Base-by-base conservation (phyloP, 2,329 filamentous ascomycete species). In the Mycosphaerella sp. region DNA sequence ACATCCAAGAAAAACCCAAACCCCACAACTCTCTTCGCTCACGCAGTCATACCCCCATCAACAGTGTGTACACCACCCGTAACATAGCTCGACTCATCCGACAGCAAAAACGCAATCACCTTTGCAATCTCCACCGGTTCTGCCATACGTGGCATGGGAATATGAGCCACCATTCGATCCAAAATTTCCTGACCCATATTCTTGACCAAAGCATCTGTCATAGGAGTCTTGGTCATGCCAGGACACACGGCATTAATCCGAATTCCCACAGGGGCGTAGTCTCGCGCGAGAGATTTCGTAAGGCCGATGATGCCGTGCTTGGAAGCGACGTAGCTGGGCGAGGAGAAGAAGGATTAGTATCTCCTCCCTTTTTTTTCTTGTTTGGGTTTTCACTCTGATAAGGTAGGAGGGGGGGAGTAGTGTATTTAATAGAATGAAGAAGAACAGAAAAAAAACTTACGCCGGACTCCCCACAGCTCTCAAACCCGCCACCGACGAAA, bases 71-170 rank as follows among this genome's bases (percentile, higher is more conserved):
- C 43, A 17, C 43, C 36, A 25, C 47, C 39, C 4, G 39, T 50
- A 13, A 54, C 52, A 48, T 42, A 54, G 27, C 39, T 47, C 30
- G 43, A 43, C 18, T 54, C 42, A 13, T 44, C 50, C n/a, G 45
- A 44, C 25, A 52, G n/a, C 42, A 50, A 37, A 21, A 52, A 52
- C n/a, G 37, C 39, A 28, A 50, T 45, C 9, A 50, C 45, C 17
- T 46, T 50, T 12, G 49, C 49, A 16, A 70, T 63, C 50, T 72
- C 71, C 28, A 62, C 63, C 40, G 65, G 36, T 14, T 58, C 47
- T 7, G 45, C 60, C n/a, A 41, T 43, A 36, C 61, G 39, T 10
- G 39, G 50, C 12, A 62, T 51, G 10, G 59, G 58, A 30, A 51
- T 44, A 8, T 13, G 37, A 9, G 32, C 27, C 9, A 52, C 35